Conservation (phyloP, 192 early-diverging fungal genomes). For the Geranomyces michiganensis region DNA sequence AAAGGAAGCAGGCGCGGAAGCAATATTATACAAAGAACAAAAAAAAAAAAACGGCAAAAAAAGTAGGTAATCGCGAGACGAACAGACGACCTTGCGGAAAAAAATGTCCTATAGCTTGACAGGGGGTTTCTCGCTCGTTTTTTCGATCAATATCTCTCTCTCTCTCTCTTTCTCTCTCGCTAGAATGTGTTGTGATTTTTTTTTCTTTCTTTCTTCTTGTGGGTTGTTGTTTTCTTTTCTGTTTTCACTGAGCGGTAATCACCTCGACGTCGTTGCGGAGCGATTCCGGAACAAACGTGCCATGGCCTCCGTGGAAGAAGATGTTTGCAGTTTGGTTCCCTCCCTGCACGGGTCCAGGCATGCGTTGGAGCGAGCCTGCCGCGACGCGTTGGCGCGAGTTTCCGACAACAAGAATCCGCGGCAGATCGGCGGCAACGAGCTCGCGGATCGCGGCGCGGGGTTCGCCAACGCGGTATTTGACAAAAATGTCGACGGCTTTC, state of each 20-base stretch:
- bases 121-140: no score
- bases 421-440: slow-evolving; percentile 8
- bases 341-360: not conserved
- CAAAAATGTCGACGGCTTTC: slow-evolving; percentile 21
- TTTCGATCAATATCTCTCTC: no score
- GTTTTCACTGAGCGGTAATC: slow-evolving; percentile 13
- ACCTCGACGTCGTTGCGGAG: slow-evolving; percentile 9
- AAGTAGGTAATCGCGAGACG: no score
- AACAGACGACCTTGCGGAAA: no score
- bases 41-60: no score
- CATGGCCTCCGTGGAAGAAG: slow-evolving; percentile 27
- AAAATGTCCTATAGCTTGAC: no score
- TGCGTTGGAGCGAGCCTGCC: not conserved
- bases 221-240: no score
- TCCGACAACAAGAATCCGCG: slow-evolving; percentile 24
- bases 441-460: slow-evolving; percentile 28
- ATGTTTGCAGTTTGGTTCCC: not conserved
- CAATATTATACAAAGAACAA: no score
- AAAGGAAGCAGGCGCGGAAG: no score
- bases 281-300: slow-evolving; percentile 18
- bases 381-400: slow-evolving; percentile 17
- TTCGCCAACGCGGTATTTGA: slow-evolving; percentile 33
- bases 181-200: no score
- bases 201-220: no score
- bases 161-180: no score